phyloP scores from a whole-genome alignment of 352 stramenopile species.

The Globisporangium acanthophoron region DNA sequence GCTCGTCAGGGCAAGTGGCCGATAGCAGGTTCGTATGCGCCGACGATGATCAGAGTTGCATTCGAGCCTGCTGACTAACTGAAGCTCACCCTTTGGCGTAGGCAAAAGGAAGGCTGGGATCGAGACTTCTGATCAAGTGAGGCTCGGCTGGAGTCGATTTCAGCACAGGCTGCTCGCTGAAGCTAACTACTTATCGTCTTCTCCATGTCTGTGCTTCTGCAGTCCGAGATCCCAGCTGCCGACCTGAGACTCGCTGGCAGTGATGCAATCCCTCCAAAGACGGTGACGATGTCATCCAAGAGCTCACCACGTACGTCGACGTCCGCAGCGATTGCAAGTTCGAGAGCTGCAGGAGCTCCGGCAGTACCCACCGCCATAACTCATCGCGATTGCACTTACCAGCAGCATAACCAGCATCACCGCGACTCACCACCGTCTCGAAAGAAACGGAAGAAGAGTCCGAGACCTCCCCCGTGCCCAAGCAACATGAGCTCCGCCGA shows the following conservation, averaged over 20 bases:
- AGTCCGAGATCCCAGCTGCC: no score
- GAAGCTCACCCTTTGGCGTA: not conserved
- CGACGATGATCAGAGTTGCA: not conserved
- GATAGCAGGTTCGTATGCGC: not conserved
- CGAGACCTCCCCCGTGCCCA: not conserved
- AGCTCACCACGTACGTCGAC: no score
- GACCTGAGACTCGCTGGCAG: no score
- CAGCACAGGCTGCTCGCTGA: not conserved
- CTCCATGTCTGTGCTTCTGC: not conserved
- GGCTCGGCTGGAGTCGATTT: not conserved
- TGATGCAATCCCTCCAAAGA: no score
- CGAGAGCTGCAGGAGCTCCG: not conserved
- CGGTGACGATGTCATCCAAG: no score
- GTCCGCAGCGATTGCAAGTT: not conserved
- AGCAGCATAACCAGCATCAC: not conserved
- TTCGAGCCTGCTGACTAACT: not conserved
- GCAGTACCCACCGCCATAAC: not conserved
- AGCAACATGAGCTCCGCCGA: not conserved
- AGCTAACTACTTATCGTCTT: not conserved
- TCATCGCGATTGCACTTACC: not conserved
- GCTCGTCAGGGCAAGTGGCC: conserved; percentile 2
- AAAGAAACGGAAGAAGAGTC: not conserved
- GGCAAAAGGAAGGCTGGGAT: not conserved
- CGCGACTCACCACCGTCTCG: not conserved
- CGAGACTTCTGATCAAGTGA: not conserved